A percentile compares a stretch with the other conserved stretches of the same genome.
These are phyloP conservation scores for Phanerodontia chrysosporium DNA, from an alignment of 768 basidiomycete species.

Conservation along the genomic window DNA sequence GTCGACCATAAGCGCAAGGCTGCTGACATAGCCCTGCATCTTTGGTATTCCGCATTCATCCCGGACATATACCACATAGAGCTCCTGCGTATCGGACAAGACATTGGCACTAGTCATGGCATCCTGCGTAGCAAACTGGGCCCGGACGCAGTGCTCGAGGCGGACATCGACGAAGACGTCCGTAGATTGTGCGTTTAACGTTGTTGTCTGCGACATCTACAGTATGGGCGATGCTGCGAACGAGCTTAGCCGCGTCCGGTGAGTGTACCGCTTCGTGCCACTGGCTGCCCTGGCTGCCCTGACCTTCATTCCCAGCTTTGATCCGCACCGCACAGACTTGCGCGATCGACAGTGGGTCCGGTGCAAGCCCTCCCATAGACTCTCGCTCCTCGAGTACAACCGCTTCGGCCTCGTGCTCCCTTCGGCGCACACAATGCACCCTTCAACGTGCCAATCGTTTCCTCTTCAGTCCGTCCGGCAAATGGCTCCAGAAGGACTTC, in stretches of 20 bases:
- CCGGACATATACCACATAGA: conserved; percentile 14
- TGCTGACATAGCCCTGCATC: conserved; percentile 44
- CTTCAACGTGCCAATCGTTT: conserved; percentile 41
- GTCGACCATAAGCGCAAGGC: conserved; percentile 29
- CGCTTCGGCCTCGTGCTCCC: conserved; percentile 39
- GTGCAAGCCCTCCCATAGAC: conserved; percentile 42
- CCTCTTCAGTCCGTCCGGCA: conserved; percentile 41
- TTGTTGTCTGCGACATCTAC: not conserved
- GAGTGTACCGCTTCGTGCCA: not conserved
- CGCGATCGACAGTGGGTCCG: conserved; percentile 29
- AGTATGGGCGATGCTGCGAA: not conserved
- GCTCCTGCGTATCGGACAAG: not conserved
- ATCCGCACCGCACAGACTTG: conserved; percentile 36
- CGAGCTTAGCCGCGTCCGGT: not conserved
- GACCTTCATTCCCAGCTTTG: conserved; percentile 12
- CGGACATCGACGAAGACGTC: not conserved
- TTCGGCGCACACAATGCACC: conserved; percentile 39
- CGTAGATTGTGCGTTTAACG: not conserved
- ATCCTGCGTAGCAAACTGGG: not conserved
- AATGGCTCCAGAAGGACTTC: conserved; percentile 38
- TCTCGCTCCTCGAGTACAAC: conserved; percentile 37
- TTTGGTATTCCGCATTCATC: conserved; percentile 39
- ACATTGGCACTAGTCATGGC: not conserved
- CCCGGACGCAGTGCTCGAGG: not conserved
- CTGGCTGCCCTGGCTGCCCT: not conserved